Percentiles rank a stretch among this genome's conserved stretches.
These are phyloP conservation scores for Cordyceps cateniannulata DNA, from an alignment of 2,329 filamentous ascomycete genomes.

Conservation along the genomic window DNA sequence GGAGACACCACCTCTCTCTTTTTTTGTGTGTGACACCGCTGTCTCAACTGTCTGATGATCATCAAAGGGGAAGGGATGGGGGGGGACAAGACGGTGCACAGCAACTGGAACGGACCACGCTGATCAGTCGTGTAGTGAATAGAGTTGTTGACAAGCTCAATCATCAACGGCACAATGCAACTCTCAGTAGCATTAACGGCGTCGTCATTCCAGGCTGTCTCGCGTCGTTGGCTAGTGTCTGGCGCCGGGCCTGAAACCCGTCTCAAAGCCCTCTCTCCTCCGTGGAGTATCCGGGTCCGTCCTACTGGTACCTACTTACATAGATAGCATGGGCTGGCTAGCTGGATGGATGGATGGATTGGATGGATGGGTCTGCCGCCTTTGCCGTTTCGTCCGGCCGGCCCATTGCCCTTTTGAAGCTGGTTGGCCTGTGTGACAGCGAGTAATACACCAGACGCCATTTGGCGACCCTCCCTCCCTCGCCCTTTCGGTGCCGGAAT, in stretches of 20 bases:
- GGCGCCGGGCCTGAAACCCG: constrained; percentile 5
- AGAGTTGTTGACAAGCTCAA: neutral
- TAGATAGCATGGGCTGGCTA: too few relatives aligned
- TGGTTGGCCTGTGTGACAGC: neutral
- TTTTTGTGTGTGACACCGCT: neutral
- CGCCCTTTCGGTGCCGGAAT: neutral
- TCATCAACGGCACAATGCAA: neutral
- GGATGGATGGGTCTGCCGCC: constrained; percentile 9
- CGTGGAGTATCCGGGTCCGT: constrained; percentile 7
- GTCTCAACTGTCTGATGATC: neutral
- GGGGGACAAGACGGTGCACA: neutral
- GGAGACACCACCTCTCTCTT: neutral
- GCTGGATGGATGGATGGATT: neutral
- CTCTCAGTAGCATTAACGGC: neutral
- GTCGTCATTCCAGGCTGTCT: neutral
- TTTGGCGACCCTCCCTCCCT: neutral
- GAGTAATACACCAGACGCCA: constrained; percentile 12
- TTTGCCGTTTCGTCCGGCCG: constrained; percentile 11
- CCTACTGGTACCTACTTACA: neutral
- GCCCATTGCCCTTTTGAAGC: neutral
- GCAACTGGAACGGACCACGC: neutral
- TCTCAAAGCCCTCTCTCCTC: constrained; percentile 4
- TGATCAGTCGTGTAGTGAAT: neutral
- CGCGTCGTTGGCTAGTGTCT: neutral
- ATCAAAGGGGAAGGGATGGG: neutral